Base-by-base conservation (phyloP, 805 yeast species). In the Candida michaelii region DNA sequence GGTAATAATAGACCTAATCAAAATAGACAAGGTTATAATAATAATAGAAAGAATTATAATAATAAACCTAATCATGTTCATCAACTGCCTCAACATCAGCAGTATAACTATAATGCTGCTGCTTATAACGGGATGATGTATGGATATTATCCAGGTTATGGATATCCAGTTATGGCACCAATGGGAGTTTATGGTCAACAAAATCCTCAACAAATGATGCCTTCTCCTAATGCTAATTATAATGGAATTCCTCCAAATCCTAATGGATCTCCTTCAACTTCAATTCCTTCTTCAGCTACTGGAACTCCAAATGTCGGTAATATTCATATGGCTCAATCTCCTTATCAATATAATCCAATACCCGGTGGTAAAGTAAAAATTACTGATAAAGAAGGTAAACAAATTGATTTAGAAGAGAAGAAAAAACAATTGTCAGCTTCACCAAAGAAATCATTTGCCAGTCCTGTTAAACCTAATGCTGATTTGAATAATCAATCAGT, bases 331-430 rank as follows among this genome's bases (percentile, higher is more conserved):
- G 36, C 19, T 24, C 31, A 31, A 36, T 13, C 39, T 21, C 48
- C 51, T 30, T 46, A 43, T 30, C 51, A 38, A 25, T 42, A 45
- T 13, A 17, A 18, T 17, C 31, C 29, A 15, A 10, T 16, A 17
- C 21, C 38, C 5, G 40, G 34, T 31, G 35, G 51, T 36, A 67
- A 61, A 50, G 60, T 69, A 23, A 68, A 62, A 46, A 58, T 70
- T 42, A 69, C 74, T 27, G 70, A 68, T 41, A 67, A 64, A 52
- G 73, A 68, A 32, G 76, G 74, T 5, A 66, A 63, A 43, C 66
- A 59, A 34, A 61, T 69, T 30, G 72, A 69, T 46, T 65, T 66
- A 46, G 74, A 70, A 40, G 73, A 66, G 34, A 66, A 67, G 56
- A 65, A 60, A 50, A 66, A 60, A 54, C 51, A 54, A 21, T 52